These are phyloP conservation scores for Fraxinus pennsylvanica DNA, from an alignment of 257 asterid species.

Conservation along the genomic window DNA sequence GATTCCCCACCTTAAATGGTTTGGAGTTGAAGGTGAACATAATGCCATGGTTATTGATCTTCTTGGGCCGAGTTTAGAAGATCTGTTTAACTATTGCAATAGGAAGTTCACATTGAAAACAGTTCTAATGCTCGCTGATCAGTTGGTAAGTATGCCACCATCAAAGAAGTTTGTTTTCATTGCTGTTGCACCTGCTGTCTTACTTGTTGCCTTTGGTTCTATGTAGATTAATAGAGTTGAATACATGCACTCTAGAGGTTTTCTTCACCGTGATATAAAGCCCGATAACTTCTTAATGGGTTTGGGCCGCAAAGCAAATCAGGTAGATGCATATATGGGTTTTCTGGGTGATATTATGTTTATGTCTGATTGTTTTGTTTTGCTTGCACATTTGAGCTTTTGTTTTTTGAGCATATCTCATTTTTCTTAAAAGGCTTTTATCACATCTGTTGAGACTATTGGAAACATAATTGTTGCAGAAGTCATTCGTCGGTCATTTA, in stretches of 20 bases:
- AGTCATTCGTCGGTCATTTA: neutral
- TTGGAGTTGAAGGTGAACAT: slow-evolving; percentile 58
- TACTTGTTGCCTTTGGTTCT: neutral
- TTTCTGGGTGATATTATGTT: neutral
- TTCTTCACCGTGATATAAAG: slow-evolving; percentile 98
- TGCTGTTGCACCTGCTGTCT: neutral
- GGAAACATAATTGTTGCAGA: neutral
- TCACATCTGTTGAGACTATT: neutral
- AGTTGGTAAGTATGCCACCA: slow-evolving; percentile 38
- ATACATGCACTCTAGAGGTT: slow-evolving; percentile 96
- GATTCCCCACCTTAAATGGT: slow-evolving; percentile 57
- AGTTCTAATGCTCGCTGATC: slow-evolving; percentile 59
- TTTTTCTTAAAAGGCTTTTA: neutral
- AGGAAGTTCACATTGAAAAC: slow-evolving; percentile 54
- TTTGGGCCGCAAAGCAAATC: slow-evolving; percentile 97
- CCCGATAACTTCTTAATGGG: slow-evolving; percentile 99
- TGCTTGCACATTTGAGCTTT: neutral
- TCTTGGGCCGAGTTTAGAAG: slow-evolving; percentile 60
- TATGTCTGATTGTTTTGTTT: slow-evolving; percentile 22
- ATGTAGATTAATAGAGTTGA: slow-evolving; percentile 90
- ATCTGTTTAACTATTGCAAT: slow-evolving; percentile 55
- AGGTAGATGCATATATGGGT: slow-evolving; percentile 42
- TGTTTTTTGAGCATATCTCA: neutral
- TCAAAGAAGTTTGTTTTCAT: neutral
- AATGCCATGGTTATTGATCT: slow-evolving; percentile 59